phyloP scores from a whole-genome alignment of 768 basidiomycete species.

The Lentinula sp. region DNA sequence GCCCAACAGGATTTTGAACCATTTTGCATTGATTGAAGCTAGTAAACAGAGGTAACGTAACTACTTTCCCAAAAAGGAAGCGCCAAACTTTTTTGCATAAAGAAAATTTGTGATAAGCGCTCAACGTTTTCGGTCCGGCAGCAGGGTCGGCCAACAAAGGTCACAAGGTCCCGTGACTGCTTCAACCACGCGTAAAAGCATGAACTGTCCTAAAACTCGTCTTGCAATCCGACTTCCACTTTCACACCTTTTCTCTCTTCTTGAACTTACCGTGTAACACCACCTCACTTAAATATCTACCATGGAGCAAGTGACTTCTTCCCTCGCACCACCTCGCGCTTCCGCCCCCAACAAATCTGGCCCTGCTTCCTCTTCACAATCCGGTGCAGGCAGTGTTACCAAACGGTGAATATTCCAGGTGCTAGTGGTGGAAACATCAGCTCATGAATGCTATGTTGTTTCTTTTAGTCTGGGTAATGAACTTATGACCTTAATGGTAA shows the following conservation, averaged over 20 bases:
- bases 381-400: constrained; percentile 70
- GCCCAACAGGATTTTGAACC: too few species aligned
- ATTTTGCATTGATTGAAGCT: too few species aligned
- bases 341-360: constrained; percentile 47
- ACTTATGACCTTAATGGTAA: constrained; percentile 85
- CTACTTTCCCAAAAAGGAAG: too few species aligned
- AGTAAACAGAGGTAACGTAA: too few species aligned
- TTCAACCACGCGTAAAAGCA: not conserved
- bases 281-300: constrained; percentile 10
- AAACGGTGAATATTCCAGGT: constrained; percentile 52
- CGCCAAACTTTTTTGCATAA: too few species aligned
- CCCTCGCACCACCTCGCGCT: constrained; percentile 53
- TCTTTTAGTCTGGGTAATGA: constrained; percentile 65
- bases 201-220: not conserved
- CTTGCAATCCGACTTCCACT: not conserved
- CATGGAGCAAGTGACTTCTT: constrained; percentile 72
- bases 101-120: too few species aligned
- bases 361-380: constrained; percentile 43
- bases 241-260: not conserved
- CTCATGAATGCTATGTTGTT: constrained; percentile 7
- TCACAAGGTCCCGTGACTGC: not conserved
- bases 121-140: too few species aligned
- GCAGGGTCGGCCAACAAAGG: too few species aligned
- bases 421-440: constrained; percentile 1
- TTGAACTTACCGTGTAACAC: constrained; percentile 6